Base-by-base conservation (phyloP, 2,329 filamentous ascomycete genomes). In the Pseudogymnoascus sp. region DNA sequence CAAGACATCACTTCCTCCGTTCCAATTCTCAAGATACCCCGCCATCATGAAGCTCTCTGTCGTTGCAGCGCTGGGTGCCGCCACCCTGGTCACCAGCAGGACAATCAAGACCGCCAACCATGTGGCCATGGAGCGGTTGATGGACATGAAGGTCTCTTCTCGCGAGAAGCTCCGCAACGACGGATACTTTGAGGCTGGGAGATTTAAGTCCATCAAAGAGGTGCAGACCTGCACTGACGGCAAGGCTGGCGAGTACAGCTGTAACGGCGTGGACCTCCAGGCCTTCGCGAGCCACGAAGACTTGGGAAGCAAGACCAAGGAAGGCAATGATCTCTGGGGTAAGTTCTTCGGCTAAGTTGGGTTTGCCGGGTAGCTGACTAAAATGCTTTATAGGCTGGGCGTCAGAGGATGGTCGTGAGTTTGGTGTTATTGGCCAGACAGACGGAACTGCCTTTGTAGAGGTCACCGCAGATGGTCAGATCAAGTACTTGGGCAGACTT, bases 241-340 rank as follows among this genome's bases (percentile, higher is more conserved):
- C 25, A 53, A 53, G 47, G 47, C 47, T 35, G 47, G 47, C 9
- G 47, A 53, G 47, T 53, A 53, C 47, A 53, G 47, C 28, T 53
- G 47, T 53, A 53, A 53, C 15, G 47, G 47, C 73, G 75, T 82
- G 11, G 81, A 84, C 64, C 75, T 83, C 2, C 79, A 82, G 67
- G 78, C 81, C 66, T 84, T 85, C 71, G 70, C 80, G 47, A 77
- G 75, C 38, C 82, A 85, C 66, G 75, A 76, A 3, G 76, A 77
- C 28, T 75, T 85, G 1, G 82, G 81, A 5, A 80, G 78, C 64
- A 64, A 65, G 43, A 62, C 59, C 75, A 79, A 66, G 75, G 76
- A 53, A 20, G 47, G 47, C 9, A 53, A 53, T 35, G 47, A 53
- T 33, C 18, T 53, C 15, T 53, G 47, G 47, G 47, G 47, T 53